phyloP scores from a whole-genome alignment of 345 rosid genomes.

The Noccaea bulbosa region DNA sequence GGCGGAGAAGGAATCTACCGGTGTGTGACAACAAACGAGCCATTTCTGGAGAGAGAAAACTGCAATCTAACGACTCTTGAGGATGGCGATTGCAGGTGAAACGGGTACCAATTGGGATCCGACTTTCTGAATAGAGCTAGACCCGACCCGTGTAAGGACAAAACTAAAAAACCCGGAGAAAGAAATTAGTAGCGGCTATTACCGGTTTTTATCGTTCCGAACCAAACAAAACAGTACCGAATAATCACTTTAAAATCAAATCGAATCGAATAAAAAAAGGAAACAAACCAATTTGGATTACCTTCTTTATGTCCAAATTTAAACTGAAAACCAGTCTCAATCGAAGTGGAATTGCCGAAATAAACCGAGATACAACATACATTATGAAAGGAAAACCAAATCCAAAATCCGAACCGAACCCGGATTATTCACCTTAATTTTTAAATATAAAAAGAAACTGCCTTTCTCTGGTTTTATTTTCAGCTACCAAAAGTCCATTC shows the following conservation, averaged over 20 bases:
- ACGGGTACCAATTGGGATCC: slow-evolving; percentile 27
- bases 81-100: slow-evolving; percentile 25
- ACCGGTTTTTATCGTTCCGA: background rate
- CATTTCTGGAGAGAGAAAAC: slow-evolving; percentile 20
- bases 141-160: slow-evolving; percentile 10
- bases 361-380: background rate
- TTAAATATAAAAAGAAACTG: background rate
- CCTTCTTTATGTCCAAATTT: background rate
- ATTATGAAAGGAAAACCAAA: background rate
- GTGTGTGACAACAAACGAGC: slow-evolving; percentile 18
- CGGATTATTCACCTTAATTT: background rate
- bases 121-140: background rate
- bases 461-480: background rate
- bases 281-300: no score
- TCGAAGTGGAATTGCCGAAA: background rate
- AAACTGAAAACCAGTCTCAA: background rate
- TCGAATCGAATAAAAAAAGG: no score
- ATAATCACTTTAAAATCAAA: background rate
- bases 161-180: background rate
- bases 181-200: background rate
- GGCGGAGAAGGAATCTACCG: slow-evolving; percentile 33
- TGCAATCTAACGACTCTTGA: slow-evolving; percentile 13
- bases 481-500: slow-evolving; percentile 21
- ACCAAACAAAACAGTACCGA: background rate
- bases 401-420: background rate